A percentile compares a stretch with the other conserved stretches of the same genome.
Conservation (phyloP, 768 basidiomycete genomes). For the Sutorius australiensis region DNA sequence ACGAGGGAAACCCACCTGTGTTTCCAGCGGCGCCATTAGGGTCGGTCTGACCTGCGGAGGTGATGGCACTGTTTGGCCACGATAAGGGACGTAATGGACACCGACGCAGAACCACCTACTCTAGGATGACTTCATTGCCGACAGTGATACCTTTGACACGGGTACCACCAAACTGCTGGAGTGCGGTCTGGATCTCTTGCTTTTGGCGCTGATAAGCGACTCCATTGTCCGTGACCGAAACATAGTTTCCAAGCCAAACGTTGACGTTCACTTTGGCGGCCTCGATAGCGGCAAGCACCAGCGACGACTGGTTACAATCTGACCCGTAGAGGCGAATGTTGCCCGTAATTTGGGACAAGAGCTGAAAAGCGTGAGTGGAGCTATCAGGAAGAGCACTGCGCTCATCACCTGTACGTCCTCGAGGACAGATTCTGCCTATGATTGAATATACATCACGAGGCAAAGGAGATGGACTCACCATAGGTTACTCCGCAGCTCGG, state of each 20-base stretch:
- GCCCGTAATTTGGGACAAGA: constrained; percentile 82
- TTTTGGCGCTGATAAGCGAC: constrained; percentile 74
- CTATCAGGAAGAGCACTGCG: background rate
- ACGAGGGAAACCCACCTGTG: constrained; percentile 17
- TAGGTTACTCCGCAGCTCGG: constrained; percentile 62
- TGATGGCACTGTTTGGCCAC: constrained; percentile 51
- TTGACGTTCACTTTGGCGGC: constrained; percentile 84
- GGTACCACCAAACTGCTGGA: constrained; percentile 73
- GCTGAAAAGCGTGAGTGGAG: constrained; percentile 28
- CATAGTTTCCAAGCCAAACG: constrained; percentile 75
- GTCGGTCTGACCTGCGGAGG: constrained; percentile 42
- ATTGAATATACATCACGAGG: background rate
- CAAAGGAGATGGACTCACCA: constrained; percentile 23
- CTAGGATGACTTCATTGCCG: constrained; percentile 87
- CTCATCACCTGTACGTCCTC: constrained; percentile 62
- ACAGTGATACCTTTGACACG: constrained; percentile 82
- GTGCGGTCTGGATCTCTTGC: constrained; percentile 57
- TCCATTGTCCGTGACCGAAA: constrained; percentile 55
- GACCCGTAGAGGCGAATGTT: constrained; percentile 82
- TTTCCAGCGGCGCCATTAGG: constrained; percentile 61
- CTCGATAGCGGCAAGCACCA: constrained; percentile 85
- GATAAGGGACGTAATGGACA: constrained; percentile 1
- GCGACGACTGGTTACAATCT: constrained; percentile 78
- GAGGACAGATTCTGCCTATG: constrained; percentile 48
- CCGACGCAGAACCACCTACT: constrained; percentile 39